Percentiles rank a stretch among this genome's conserved stretches.
These are phyloP conservation scores for Dioscorea dumetorum DNA, from an alignment of 106 monocot genomes.

Conservation along the genomic window DNA sequence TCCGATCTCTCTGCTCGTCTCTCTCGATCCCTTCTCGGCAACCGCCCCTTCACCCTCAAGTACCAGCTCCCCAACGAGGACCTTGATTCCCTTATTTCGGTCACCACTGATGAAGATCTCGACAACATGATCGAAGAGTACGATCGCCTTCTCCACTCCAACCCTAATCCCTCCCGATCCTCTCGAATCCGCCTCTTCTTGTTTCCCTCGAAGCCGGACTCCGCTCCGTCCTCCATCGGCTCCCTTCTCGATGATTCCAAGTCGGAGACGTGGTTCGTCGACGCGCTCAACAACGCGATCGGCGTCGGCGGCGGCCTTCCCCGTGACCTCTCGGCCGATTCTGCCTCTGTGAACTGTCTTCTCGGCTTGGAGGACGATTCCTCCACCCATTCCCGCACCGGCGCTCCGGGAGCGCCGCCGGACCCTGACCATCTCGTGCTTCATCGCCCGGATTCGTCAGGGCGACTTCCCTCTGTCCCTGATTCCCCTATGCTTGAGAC, in stretches of 20 bases:
- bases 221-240: conserved; percentile 50
- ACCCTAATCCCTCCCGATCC: conserved; percentile 12
- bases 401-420: background rate
- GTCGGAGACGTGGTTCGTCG: conserved; percentile 91
- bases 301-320: conserved; percentile 47
- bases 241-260: conserved; percentile 82
- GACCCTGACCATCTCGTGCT: conserved; percentile 13
- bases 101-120: conserved; percentile 92
- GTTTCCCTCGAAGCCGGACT: conserved; percentile 64
- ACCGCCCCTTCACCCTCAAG: conserved; percentile 62
- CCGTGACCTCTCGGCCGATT: conserved; percentile 43
- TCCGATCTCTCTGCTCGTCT: conserved; percentile 54
- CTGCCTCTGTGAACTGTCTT: conserved; percentile 69
- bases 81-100: conserved; percentile 91
- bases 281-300: conserved; percentile 81
- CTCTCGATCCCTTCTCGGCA: conserved; percentile 56
- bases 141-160: conserved; percentile 44
- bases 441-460: conserved; percentile 35
- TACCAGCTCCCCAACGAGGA: conserved; percentile 98
- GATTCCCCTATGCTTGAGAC: conserved; percentile 78
- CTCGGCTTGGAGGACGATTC: conserved; percentile 82
- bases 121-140: conserved; percentile 99
- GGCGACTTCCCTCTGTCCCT: conserved; percentile 51
- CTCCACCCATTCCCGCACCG: conserved; percentile 19
- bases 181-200: conserved; percentile 71